Conservation (phyloP, 2,329 filamentous ascomycete genomes). For the Helicocarpus griseus region DNA sequence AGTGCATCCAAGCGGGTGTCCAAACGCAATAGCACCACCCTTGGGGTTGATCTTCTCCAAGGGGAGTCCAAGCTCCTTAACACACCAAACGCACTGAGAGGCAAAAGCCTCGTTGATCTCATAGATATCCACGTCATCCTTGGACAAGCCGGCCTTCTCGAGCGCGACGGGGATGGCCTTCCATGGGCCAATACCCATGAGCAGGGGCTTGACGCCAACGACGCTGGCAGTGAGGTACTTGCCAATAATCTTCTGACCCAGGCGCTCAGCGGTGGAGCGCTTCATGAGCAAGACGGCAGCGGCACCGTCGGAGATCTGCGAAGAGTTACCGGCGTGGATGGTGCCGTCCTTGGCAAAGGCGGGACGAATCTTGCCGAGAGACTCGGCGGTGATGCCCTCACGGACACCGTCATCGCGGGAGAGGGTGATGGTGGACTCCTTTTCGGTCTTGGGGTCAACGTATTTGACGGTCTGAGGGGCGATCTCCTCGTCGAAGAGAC, state of each 20-base stretch:
- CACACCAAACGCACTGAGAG: constrained; percentile 86
- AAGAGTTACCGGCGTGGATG: constrained; percentile 95
- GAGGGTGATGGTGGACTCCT: constrained; percentile 75
- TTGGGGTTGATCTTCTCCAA: constrained; percentile 90
- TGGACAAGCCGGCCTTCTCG: constrained; percentile 72
- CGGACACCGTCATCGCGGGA: constrained; percentile 80
- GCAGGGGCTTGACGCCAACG: constrained; percentile 79
- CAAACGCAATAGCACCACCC: constrained; percentile 91
- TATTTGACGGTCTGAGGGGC: constrained; percentile 75
- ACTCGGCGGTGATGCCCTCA: constrained; percentile 74
- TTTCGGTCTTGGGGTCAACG: constrained; percentile 82
- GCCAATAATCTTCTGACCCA: constrained; percentile 81
- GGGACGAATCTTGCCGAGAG: constrained; percentile 78
- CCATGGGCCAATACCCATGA: constrained; percentile 95
- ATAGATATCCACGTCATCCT: constrained; percentile 89
- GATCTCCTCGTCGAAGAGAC: constrained; percentile 92
- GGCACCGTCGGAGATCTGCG: constrained; percentile 90
- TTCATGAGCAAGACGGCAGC: constrained; percentile 94
- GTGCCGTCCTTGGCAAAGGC: constrained; percentile 85
- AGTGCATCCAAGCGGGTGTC: constrained; percentile 89
- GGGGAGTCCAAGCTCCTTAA: constrained; percentile 75
- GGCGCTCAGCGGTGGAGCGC: constrained; percentile 76
- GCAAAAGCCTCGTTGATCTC: constrained; percentile 99
- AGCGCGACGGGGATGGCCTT: constrained; percentile 91
- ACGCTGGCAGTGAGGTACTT: constrained; percentile 83